These are phyloP conservation scores for Clarireedia hainanense DNA, from an alignment of 2,329 filamentous ascomycete species.

Conservation along the genomic window DNA sequence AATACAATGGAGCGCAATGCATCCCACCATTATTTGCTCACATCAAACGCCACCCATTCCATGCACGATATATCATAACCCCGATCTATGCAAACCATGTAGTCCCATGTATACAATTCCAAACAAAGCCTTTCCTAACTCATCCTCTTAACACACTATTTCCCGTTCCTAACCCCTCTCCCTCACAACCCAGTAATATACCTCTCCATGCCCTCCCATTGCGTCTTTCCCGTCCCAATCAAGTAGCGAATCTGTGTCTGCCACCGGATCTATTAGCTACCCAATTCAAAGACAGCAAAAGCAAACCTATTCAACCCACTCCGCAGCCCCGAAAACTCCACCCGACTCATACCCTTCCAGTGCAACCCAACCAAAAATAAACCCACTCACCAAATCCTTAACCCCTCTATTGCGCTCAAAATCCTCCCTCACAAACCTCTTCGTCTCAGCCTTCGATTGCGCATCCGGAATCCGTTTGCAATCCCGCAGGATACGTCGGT, in stretches of 20 bases:
- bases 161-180: too few species aligned
- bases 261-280: neutral
- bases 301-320: neutral
- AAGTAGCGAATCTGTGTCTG: constrained; percentile 56
- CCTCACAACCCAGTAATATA: constrained; percentile 42
- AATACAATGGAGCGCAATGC: too few species aligned
- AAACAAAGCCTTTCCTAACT: too few species aligned
- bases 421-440: constrained; percentile 49
- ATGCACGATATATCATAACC: too few species aligned
- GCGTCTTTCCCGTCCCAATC: constrained; percentile 55
- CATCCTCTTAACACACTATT: neutral
- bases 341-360: neutral
- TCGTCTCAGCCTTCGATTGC: constrained; percentile 46
- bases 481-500: constrained; percentile 49
- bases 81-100: too few species aligned
- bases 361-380: neutral
- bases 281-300: neutral
- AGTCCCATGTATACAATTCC: too few species aligned
- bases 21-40: too few species aligned
- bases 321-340: neutral
- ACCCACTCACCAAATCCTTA: constrained; percentile 44
- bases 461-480: constrained; percentile 44
- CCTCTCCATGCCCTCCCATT: constrained; percentile 56
- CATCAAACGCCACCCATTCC: too few species aligned
- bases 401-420: constrained; percentile 52